Evolutionary conservation across 768 basidiomycete species (phyloP).

Genomic region (Boletus vinaceobasis): DNA sequence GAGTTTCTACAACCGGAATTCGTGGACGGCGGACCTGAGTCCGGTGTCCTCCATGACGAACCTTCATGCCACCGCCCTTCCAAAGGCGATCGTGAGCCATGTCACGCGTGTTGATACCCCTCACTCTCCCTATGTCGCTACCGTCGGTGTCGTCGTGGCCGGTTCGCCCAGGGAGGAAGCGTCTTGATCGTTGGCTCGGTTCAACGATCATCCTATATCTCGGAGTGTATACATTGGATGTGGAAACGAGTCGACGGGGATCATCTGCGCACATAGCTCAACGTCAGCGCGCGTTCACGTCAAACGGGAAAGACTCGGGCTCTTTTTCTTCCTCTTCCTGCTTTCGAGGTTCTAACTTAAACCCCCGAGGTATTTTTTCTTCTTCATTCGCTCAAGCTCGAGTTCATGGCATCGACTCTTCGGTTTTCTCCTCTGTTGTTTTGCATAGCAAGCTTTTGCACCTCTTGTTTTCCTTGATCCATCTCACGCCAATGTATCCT

Average conservation of each 20-base stretch:
- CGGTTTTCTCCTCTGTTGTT: constrained; percentile 19
- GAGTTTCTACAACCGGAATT: constrained; percentile 29
- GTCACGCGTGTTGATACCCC: constrained; percentile 6
- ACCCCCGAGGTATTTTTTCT: not conserved
- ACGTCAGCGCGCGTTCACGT: not conserved
- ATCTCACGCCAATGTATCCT: constrained; percentile 23
- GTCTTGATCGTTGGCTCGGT: constrained; percentile 9
- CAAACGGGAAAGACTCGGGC: not conserved
- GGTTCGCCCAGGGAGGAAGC: not conserved
- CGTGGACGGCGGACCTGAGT: constrained; percentile 28
- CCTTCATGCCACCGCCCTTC: constrained; percentile 8
- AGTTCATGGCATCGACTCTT: constrained; percentile 5
- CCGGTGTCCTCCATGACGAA: constrained; percentile 23
- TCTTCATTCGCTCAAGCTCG: not conserved
- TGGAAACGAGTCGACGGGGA: not conserved
- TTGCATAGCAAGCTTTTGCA: constrained; percentile 19
- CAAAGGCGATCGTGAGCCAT: constrained; percentile 18
- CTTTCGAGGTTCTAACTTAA: constrained; percentile 2
- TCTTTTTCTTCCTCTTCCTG: not conserved
- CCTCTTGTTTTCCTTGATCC: constrained; percentile 7
- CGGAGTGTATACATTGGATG: not conserved
- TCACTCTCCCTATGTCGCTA: not conserved
- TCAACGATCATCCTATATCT: constrained; percentile 11
- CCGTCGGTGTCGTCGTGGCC: constrained; percentile 8
- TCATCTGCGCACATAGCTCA: not conserved